Evolutionary conservation across 2,329 filamentous ascomycete species (phyloP), one percentile per base, ranked within the genome.

Genomic region (Penicillium griseofulvum): DNA sequence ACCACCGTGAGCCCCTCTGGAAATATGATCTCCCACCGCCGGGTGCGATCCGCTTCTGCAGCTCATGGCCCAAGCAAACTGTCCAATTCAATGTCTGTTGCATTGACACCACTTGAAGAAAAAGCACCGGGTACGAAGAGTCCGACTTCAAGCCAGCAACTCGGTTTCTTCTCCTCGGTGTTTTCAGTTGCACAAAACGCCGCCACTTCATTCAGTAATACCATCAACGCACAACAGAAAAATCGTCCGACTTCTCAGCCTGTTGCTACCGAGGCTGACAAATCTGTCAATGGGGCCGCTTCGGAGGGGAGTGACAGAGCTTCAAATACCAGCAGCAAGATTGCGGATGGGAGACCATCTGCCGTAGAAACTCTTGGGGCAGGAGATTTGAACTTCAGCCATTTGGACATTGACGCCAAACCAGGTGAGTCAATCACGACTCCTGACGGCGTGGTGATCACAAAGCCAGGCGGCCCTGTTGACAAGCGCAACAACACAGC

Each of bases 131-230:
- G 72, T 53, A 69, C 78, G n/a, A 85, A 84, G 57, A 80, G 82
- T 64, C 67, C 84, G 33, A 78, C 83, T 29, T 81, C 83, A n/a
- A 76, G 74, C 31, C 73, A 75, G 47, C 75, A 76, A 52, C 74
- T 73, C 31, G 87, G 91, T 1, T 97, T 99, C 77, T 97, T 99
- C 75, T 96, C 91, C 5, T 92, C 90, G 26, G 89, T 99, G 69
- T 85, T 99, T 61, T 93, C 91, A 38, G 93, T 88, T 43, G 94
- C 94, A 17, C 93, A 97, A 73, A 97, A 88, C 81, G 93, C 93
- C 41, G 91, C 92, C 14, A 90, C 83, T 60, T 90, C 87, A 45
- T 87, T 97, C 44, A 84, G 85, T 46, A 92, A 86, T 69, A 78
- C 74, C 33, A 76, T 81, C 36, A 79, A 79, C 44, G 79, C 80